Evolutionary conservation across 306 rosid genomes (phyloP), one percentile per base, ranked within the genome.

Genomic region (Alnus glutinosa): DNA sequence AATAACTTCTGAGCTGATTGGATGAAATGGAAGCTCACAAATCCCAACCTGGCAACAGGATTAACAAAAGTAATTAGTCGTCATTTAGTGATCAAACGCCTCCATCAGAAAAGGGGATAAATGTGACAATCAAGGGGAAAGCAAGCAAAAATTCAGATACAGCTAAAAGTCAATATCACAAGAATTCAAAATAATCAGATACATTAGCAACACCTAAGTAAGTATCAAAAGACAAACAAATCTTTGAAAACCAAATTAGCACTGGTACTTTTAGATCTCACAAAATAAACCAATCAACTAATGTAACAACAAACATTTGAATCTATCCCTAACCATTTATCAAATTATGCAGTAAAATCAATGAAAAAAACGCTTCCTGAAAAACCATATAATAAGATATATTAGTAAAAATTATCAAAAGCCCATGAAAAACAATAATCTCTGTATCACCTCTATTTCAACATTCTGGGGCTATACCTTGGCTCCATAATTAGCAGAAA

Each of bases 11-110:
- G 97, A 89, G 89, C 98, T 95, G 86, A 92, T 76, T 37, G 96
- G 93, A 84, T 95, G 82, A 82, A 84, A 95, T 4, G 98, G 98
- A 84, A 95, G 98, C 82, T 95, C 98, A 64, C 98, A 95, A 55
- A 95, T 88, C 49, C 90, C 98, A 79, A 95, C 98, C 98, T 95
- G 64, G 52, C 28, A 77, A 75, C 70, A 83, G 49, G 71, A 57
- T 59, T 80, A 78, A 74, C 83, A 77, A 54, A 51, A 69, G 46
- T 61, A 36, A 50, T 81, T 14, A 80, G 83, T 73, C 30, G 7
- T 54, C 11, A 34, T 19, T 47, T 75, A 79, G 68, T 50, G 47
- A 81, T n/a, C 44, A 70, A 61, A 73, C 44, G 32, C 82, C 4
- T 57, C 58, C 55, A 67, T 66, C 61, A 75, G 50, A 76, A 44